Percentiles rank a stretch among this genome's conserved stretches.
These are phyloP conservation scores for Clitopilus hobsonii DNA, from an alignment of 768 basidiomycete species.

Conservation along the genomic window DNA sequence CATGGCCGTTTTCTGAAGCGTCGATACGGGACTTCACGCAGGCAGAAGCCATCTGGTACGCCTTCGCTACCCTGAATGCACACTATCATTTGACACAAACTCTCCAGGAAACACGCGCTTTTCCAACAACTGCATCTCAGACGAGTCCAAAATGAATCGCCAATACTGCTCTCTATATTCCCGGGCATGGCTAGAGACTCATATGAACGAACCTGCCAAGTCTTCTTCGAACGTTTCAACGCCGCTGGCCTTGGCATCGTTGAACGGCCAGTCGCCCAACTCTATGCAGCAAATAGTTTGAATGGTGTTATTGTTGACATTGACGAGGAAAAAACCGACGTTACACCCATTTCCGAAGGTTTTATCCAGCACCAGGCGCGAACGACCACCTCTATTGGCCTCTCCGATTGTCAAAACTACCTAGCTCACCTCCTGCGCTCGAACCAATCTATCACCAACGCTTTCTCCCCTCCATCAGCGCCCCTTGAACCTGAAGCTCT, in stretches of 20 bases:
- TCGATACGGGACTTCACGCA: conserved; percentile 76
- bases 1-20: conserved; percentile 79
- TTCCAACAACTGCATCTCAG: conserved; percentile 71
- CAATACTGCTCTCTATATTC: conserved; percentile 69
- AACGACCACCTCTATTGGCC: conserved; percentile 59
- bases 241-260: conserved; percentile 77
- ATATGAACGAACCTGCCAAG: conserved; percentile 72
- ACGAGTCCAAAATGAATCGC: conserved; percentile 84
- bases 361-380: conserved; percentile 52
- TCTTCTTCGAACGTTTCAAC: conserved; percentile 93
- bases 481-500: conserved; percentile 42
- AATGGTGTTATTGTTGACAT: conserved; percentile 82
- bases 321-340: conserved; percentile 68
- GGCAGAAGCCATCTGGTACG: conserved; percentile 87
- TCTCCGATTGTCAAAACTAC: conserved; percentile 68
- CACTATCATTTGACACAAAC: background rate
- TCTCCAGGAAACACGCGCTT: conserved; percentile 74
- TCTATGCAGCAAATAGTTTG: conserved; percentile 72
- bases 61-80: conserved; percentile 4
- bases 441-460: conserved; percentile 59
- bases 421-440: conserved; percentile 68
- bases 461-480: conserved; percentile 50
- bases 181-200: conserved; percentile 60
- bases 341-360: conserved; percentile 76
- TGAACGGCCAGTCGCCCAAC: conserved; percentile 79